Percentiles rank a stretch among this genome's conserved stretches.
phyloP scores from a whole-genome alignment of 371 early-diverging fungal genomes.

The Mortierella sp. region DNA sequence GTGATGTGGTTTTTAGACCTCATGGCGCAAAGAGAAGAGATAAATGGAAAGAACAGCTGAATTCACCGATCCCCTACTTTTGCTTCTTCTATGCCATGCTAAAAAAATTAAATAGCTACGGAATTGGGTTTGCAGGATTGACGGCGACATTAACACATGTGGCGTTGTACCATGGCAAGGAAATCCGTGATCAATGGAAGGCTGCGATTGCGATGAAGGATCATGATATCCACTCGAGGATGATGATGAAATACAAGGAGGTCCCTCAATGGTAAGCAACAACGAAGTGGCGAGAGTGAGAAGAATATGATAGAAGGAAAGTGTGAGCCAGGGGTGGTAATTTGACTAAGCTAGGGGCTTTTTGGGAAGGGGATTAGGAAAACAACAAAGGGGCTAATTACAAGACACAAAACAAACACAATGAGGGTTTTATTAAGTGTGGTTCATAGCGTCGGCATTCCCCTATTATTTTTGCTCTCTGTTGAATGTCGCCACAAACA shows the following conservation, averaged over 20 bases:
- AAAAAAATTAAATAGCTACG: slow-evolving; percentile 22
- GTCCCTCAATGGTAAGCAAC: slow-evolving; percentile 82
- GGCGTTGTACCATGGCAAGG: slow-evolving; percentile 63
- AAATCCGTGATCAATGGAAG: slow-evolving; percentile 51
- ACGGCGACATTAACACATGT: slow-evolving; percentile 71
- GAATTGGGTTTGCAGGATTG: slow-evolving; percentile 52
- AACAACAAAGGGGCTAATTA: background rate
- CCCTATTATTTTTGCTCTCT: slow-evolving; percentile 44
- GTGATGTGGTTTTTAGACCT: background rate
- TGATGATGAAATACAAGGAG: slow-evolving; percentile 77
- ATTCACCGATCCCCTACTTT: background rate
- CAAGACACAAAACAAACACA: background rate
- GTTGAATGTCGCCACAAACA: slow-evolving; percentile 63
- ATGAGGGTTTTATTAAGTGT: background rate
- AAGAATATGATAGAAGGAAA: background rate
- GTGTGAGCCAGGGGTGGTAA: background rate
- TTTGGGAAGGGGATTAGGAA: background rate
- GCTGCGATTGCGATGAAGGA: slow-evolving; percentile 34
- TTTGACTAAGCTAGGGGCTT: background rate
- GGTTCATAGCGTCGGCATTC: slow-evolving; percentile 13
- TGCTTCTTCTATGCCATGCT: background rate
- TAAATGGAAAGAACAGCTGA: background rate
- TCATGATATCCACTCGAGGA: slow-evolving; percentile 77
- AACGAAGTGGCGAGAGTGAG: background rate
- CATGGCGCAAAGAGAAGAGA: background rate